Percentiles rank a stretch among this genome's conserved stretches.
phyloP scores from a whole-genome alignment of 2,329 filamentous ascomycete species.

The Alternaria hordeiaustralica region DNA sequence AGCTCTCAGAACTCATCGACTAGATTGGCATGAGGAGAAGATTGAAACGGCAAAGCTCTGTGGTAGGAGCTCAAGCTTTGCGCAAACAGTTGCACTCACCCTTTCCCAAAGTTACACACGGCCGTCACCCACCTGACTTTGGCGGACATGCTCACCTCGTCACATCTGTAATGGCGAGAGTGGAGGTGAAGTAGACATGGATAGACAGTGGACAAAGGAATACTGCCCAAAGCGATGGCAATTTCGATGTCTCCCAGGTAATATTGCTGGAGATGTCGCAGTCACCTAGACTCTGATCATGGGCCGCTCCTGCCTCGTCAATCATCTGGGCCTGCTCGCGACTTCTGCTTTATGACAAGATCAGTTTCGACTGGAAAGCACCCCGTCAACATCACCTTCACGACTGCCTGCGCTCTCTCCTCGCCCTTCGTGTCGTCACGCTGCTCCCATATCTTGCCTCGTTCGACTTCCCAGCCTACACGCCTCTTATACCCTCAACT shows the following conservation, averaged over 20 bases:
- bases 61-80: not conserved
- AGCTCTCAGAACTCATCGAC: not conserved
- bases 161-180: not conserved
- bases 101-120: not conserved
- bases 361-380: not conserved
- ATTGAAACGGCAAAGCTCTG: not conserved
- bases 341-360: not conserved
- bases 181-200: not conserved
- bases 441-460: not conserved
- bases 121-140: not conserved
- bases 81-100: not conserved
- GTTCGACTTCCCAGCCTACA: not conserved
- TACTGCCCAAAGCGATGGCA: not conserved
- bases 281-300: not conserved
- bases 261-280: not conserved
- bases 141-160: not conserved
- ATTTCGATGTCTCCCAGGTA: too few species aligned
- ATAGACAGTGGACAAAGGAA: not conserved
- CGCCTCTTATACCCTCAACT: not conserved
- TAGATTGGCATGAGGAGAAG: not conserved
- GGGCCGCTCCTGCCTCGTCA: not conserved
- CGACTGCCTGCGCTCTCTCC: not conserved
- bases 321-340: not conserved
- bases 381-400: not conserved
- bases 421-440: not conserved